Percentiles rank a stretch among this genome's conserved stretches.
Conservation (phyloP, 1,139 yeast genomes). For the Yarrowia galli region DNA sequence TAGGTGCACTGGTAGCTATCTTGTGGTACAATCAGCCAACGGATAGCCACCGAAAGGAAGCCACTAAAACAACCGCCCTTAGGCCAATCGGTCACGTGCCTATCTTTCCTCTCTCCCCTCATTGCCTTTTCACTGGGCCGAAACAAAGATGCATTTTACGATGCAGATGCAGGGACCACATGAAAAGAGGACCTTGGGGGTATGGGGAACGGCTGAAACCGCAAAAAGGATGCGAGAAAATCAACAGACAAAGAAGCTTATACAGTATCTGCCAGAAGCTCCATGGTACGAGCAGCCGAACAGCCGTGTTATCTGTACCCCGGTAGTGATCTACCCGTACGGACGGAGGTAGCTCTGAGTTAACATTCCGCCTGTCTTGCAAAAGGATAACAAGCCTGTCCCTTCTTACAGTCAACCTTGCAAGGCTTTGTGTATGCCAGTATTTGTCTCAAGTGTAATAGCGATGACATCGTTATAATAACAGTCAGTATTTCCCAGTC, state of each 20-base stretch:
- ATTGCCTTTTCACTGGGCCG: too few relatives aligned
- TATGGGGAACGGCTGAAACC: constrained; percentile 10
- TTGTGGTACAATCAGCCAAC: too few relatives aligned
- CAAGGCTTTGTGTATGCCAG: too few relatives aligned
- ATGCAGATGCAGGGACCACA: constrained; percentile 13
- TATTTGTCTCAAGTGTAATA: too few relatives aligned
- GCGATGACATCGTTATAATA: too few relatives aligned
- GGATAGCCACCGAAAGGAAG: too few relatives aligned
- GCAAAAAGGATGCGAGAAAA: constrained; percentile 11
- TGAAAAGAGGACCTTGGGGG: constrained; percentile 31
- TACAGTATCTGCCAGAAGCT: constrained; percentile 4
- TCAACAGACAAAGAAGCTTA: constrained; percentile 14
- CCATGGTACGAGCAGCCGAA: constrained; percentile 2
- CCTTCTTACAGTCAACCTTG: background rate
- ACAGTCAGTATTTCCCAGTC: too few relatives aligned
- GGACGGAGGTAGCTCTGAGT: background rate
- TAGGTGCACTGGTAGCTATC: too few relatives aligned
- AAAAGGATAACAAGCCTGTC: too few relatives aligned
- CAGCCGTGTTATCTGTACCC: constrained; percentile 1
- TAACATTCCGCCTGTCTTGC: too few relatives aligned
- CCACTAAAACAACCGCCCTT: too few relatives aligned
- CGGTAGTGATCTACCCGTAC: background rate
- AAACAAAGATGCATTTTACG: background rate
- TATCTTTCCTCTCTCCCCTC: background rate
- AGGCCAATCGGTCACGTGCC: background rate